A percentile compares a stretch with the other conserved stretches of the same genome.
phyloP scores from a whole-genome alignment of 768 basidiomycete species.

The Albatrellus ellisii region DNA sequence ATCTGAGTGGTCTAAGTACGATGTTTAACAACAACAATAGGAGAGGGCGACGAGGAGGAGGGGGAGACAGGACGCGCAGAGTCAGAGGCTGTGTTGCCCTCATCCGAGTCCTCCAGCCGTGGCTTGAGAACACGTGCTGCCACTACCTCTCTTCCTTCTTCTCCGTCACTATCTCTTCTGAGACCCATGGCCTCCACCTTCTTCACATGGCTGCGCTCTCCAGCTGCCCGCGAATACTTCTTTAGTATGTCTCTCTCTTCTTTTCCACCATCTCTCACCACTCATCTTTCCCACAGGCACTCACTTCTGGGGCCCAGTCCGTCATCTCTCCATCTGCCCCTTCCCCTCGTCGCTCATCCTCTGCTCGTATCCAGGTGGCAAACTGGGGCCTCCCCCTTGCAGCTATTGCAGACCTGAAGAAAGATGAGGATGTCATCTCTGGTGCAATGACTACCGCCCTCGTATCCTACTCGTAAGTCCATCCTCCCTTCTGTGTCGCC shows the following conservation, averaged over 20 bases:
- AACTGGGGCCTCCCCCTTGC: slow-evolving; percentile 98
- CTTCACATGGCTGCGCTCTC: slow-evolving; percentile 81
- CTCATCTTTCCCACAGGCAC: slow-evolving; percentile 46
- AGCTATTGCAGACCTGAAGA: slow-evolving; percentile 78
- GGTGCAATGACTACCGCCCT: slow-evolving; percentile 94
- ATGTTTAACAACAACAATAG: no score
- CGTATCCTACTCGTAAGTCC: slow-evolving; percentile 79
- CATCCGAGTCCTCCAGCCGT: background rate
- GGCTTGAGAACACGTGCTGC: no score
- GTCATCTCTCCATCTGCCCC: slow-evolving; percentile 21
- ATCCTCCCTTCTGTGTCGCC: background rate
- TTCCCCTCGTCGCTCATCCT: slow-evolving; percentile 6
- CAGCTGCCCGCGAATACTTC: slow-evolving; percentile 88
- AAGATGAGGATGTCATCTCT: slow-evolving; percentile 95
- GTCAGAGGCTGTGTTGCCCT: no score
- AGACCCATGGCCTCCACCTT: slow-evolving; percentile 77
- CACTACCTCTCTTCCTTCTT: background rate
- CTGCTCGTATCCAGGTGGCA: slow-evolving; percentile 86
- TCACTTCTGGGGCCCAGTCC: slow-evolving; percentile 95
- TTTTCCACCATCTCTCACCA: slow-evolving; percentile 7
- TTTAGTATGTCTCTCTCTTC: slow-evolving; percentile 52
- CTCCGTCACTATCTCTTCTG: background rate
- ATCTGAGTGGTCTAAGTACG: background rate
- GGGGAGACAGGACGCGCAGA: background rate
- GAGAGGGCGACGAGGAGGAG: background rate